Base-by-base conservation (phyloP, 257 asterid species). In the Paulownia fortunei region DNA sequence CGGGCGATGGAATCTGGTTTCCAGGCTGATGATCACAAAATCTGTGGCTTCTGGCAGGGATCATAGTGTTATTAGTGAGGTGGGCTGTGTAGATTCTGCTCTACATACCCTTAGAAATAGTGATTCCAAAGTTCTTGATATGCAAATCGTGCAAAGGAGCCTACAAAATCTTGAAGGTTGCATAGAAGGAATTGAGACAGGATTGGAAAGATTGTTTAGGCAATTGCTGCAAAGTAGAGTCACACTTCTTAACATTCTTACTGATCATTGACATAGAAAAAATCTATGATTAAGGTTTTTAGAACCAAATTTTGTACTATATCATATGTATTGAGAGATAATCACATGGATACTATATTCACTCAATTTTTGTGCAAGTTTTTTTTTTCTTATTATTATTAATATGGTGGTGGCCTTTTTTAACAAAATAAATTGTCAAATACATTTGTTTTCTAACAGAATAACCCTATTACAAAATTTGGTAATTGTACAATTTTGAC, bases 181-280 rank as follows among this genome's bases (percentile, higher is more conserved):
- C 9, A 8, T 81, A 8, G 82, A 77, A 73, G 91, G 82, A 34
- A 58, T 85, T 60, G 89, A 85, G 74, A 19, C 0, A 12, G 82
- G 85, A 8, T 67, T 85, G 2, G 86, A 83, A 1, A 77, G 18
- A 82, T 58, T 87, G 81, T 87, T 79, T 80, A 87, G 91, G 82
- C 69, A 77, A 18, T 61, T 87, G 82, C 18, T 87, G 75, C 73
- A 60, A 74, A 76, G 66, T 75, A 83, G 91, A 74, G 89, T 87
- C 19, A 3, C 84, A 27, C 85, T 85, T 76, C 85, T 87, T 27
- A 87, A 87, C 65, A 74, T 83, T 76, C 72, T 85, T 52, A 81
- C 86, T 26, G 63, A 81, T 60, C 77, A 72, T 75, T 84, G 83
- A 69, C 12, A 49, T 24, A 32, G 54, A 36, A 32, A 52, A 76